Evolutionary conservation across 2,329 filamentous ascomycete genomes (phyloP).

Genomic region (Beauveria medogensis): DNA sequence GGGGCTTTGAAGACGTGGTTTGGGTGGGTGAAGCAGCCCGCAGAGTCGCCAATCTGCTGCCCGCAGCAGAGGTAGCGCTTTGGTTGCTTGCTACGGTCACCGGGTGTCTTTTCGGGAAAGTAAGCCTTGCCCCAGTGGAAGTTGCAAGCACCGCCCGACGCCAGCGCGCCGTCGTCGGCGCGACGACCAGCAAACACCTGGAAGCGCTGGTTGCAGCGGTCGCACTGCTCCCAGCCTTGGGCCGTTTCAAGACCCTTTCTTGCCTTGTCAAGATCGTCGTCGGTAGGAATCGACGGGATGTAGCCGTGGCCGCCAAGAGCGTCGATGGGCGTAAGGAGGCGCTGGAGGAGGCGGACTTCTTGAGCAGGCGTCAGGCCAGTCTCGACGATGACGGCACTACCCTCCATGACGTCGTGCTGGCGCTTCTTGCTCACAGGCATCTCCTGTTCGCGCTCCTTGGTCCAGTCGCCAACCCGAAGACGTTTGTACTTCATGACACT

Average conservation of each 20-base stretch:
- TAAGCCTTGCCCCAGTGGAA: conserved; percentile 72
- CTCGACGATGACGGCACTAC: conserved; percentile 45
- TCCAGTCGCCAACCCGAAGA: conserved; percentile 67
- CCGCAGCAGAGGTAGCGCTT: conserved; percentile 73
- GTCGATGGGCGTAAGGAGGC: conserved; percentile 56
- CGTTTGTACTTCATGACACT: conserved; percentile 68
- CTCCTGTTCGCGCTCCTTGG: conserved; percentile 43
- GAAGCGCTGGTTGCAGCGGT: conserved; percentile 78
- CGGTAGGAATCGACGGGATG: conserved; percentile 57
- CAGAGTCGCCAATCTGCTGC: conserved; percentile 60
- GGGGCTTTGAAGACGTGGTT: conserved; percentile 85
- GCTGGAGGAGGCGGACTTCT: conserved; percentile 57
- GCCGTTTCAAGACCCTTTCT: conserved; percentile 56
- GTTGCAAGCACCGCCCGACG: conserved; percentile 68
- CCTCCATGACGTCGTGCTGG: conserved; percentile 23
- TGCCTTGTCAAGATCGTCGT: conserved; percentile 58
- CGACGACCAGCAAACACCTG: conserved; percentile 85
- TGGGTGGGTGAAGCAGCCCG: conserved; percentile 62
- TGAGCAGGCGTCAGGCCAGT: conserved; percentile 62
- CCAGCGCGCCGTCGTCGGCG: conserved; percentile 64
- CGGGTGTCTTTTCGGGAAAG: conserved; percentile 47
- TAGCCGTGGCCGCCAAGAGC: conserved; percentile 66
- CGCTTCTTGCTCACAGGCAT: conserved; percentile 28
- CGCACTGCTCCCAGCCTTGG: conserved; percentile 78
- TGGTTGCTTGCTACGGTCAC: conserved; percentile 46